A percentile compares a stretch with the other conserved stretches of the same genome.
Evolutionary conservation across 2,329 filamentous ascomycete genomes (phyloP).

Genomic region (Botrytis deweyae): DNA sequence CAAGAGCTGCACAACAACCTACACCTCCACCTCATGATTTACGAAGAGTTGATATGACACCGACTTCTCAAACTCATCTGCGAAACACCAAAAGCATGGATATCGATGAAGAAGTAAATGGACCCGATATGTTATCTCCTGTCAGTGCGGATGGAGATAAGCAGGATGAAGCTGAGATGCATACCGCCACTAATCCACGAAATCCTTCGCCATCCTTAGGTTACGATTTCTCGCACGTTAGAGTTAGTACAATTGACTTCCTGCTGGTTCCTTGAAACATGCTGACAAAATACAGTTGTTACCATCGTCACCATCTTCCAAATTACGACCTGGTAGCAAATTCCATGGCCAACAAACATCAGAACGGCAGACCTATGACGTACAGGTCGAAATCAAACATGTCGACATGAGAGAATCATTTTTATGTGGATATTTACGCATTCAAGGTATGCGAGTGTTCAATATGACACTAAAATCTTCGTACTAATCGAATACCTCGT

Average conservation of each 20-base stretch:
- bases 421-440: constrained; percentile 90
- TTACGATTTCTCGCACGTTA: constrained; percentile 54
- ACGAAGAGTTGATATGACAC: constrained; percentile 33
- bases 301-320: constrained; percentile 80
- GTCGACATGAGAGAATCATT: constrained; percentile 94
- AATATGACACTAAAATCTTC: background rate
- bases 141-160: constrained; percentile 43
- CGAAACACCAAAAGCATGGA: constrained; percentile 44
- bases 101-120: constrained; percentile 42
- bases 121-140: constrained; percentile 38
- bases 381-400: constrained; percentile 95
- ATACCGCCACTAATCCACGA: constrained; percentile 36
- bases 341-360: constrained; percentile 92
- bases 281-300: constrained; percentile 43
- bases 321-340: constrained; percentile 79
- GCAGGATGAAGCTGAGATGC: constrained; percentile 40
- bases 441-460: constrained; percentile 67
- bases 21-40: constrained; percentile 35
- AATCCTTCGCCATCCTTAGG: constrained; percentile 48
- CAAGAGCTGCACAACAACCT: constrained; percentile 36
- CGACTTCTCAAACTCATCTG: constrained; percentile 40
- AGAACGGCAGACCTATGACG: constrained; percentile 88
- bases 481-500: constrained; percentile 23
- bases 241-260: constrained; percentile 46
- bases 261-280: background rate